Evolutionary conservation across 805 yeast genomes (phyloP).

Genomic region (Suhomyces sp.): DNA sequence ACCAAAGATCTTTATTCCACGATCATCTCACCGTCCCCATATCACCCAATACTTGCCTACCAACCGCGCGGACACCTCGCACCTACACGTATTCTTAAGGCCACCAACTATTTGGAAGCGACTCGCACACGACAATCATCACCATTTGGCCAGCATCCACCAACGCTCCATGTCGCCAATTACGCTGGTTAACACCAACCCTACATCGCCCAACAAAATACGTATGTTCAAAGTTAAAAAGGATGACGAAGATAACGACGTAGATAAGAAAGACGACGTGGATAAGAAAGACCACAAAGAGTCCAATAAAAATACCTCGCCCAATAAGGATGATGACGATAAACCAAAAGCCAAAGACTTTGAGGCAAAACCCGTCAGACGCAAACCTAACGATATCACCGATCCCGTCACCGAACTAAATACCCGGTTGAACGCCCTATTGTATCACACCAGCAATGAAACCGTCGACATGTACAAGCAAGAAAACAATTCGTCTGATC

Average conservation of each 20-base stretch:
- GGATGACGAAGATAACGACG: neutral
- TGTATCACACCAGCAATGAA: slow-evolving; percentile 39
- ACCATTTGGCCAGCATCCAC: neutral
- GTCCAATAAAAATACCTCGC: neutral
- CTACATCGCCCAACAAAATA: neutral
- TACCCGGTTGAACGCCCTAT: slow-evolving; percentile 36
- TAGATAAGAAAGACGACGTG: neutral
- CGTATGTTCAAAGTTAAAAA: neutral
- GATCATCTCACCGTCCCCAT: neutral
- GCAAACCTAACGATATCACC: neutral
- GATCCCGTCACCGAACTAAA: slow-evolving; percentile 30
- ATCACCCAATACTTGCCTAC: no score
- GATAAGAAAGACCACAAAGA: neutral
- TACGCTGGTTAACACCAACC: neutral
- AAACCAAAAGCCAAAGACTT: neutral
- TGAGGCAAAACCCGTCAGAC: neutral
- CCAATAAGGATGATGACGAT: neutral
- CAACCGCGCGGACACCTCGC: no score
- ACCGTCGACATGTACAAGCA: slow-evolving; percentile 35
- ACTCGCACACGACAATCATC: neutral
- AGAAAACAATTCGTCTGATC: slow-evolving; percentile 38
- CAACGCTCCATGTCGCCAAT: neutral
- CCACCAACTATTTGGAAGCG: no score
- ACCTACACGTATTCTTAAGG: no score
- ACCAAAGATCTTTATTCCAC: neutral